Conservation (phyloP, 495 filamentous ascomycete species). For the Poronia punctata region DNA sequence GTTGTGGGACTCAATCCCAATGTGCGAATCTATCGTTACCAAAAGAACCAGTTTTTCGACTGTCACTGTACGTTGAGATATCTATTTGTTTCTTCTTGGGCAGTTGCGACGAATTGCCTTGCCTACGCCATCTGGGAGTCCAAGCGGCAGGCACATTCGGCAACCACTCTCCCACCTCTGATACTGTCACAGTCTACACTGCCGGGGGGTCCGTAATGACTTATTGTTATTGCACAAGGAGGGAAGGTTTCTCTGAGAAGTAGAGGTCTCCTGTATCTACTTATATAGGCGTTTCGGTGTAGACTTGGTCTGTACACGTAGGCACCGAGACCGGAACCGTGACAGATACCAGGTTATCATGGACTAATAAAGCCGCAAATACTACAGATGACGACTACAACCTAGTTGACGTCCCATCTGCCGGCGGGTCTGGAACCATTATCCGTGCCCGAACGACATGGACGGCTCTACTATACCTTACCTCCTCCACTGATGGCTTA, state of each 20-base stretch:
- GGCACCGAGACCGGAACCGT: too few relatives aligned
- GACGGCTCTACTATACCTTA: slow-evolving; percentile 87
- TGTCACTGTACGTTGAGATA: slow-evolving; percentile 64
- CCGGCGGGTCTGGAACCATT: slow-evolving; percentile 72
- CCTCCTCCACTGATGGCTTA: slow-evolving; percentile 58
- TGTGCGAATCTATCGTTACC: slow-evolving; percentile 88
- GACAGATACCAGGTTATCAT: too few relatives aligned
- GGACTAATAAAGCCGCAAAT: too few relatives aligned
- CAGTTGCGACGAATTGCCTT: too few relatives aligned
- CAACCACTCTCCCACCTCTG: not conserved
- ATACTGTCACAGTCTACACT: too few relatives aligned
- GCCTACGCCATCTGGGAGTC: too few relatives aligned
- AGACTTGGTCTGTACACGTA: too few relatives aligned
- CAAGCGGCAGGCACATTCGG: slow-evolving; percentile 3
- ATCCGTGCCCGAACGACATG: slow-evolving; percentile 75
- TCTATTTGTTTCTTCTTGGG: slow-evolving; percentile 2
- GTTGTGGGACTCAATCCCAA: slow-evolving; percentile 83
- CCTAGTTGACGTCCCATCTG: slow-evolving; percentile 32
- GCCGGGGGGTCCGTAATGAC: too few relatives aligned
- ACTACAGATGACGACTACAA: slow-evolving; percentile 23
- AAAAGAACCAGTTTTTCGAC: slow-evolving; percentile 79
- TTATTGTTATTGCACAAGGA: too few relatives aligned
- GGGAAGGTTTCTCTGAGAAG: too few relatives aligned
- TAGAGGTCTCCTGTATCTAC: too few relatives aligned
- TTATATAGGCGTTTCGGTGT: too few relatives aligned